A percentile compares a stretch with the other conserved stretches of the same genome.
These are phyloP conservation scores for Globisporangium megalacanthum DNA, from an alignment of 352 stramenopile genomes.

Conservation along the genomic window DNA sequence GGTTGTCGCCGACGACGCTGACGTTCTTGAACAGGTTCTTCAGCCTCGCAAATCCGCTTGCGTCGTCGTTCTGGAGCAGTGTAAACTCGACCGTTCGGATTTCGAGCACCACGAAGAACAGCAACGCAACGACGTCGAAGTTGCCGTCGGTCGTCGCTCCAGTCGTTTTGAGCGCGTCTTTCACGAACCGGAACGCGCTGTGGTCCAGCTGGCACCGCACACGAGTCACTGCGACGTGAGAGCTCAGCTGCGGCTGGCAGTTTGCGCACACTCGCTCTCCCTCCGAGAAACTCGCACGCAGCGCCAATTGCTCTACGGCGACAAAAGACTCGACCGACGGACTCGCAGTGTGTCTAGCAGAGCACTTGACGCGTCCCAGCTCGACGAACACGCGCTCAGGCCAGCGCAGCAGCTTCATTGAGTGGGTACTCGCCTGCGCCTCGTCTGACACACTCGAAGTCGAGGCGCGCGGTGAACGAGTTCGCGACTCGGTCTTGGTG, in stretches of 20 bases:
- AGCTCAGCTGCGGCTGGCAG: constrained; percentile 43
- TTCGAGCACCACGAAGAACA: constrained; percentile 55
- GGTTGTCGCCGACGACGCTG: constrained; percentile 54
- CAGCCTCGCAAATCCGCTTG: constrained; percentile 8
- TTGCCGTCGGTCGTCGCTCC: constrained; percentile 1
- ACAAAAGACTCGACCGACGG: constrained; percentile 24
- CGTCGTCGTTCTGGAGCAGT: constrained; percentile 17
- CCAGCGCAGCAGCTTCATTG: constrained; percentile 9
- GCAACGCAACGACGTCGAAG: constrained; percentile 6
- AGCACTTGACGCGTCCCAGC: constrained; percentile 24
- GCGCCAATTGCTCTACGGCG: constrained; percentile 24
- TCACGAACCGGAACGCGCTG: constrained; percentile 14
- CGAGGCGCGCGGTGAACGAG: neutral
- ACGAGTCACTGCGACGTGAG: constrained; percentile 31
- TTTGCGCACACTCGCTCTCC: constrained; percentile 31
- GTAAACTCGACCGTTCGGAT: constrained; percentile 51
- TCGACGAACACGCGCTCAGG: constrained; percentile 44
- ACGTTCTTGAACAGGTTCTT: constrained; percentile 57
- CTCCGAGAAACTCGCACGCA: constrained; percentile 53
- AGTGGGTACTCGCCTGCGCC: too few species aligned
- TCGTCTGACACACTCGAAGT: too few species aligned
- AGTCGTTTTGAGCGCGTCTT: neutral
- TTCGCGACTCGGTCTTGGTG: neutral
- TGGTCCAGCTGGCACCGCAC: constrained; percentile 45
- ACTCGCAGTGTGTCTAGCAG: constrained; percentile 1